Base-by-base conservation (phyloP, 2,329 filamentous ascomycete genomes). In the Diaporthe ilicicola region DNA sequence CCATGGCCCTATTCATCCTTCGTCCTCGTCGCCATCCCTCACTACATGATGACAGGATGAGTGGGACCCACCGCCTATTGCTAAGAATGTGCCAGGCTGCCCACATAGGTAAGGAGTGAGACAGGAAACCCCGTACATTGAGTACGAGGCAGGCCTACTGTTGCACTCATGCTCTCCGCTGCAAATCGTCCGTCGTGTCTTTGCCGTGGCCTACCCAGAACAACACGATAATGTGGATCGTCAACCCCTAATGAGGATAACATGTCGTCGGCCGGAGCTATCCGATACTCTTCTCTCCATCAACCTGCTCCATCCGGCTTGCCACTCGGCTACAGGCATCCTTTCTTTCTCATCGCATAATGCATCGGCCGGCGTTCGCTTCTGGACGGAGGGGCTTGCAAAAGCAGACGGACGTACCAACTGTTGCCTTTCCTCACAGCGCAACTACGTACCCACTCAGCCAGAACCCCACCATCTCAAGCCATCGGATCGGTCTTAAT, bases 1-100 rank as follows among this genome's bases (percentile, higher is more conserved):
- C 19, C 59, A n/a, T 62, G 59, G 59, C 59, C 59, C 59, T 62
- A 62, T 62, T 62, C 59, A 62, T 62, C 59, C 59, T 62, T 62
- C 59, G 59, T 62, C 42, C 22, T 48, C 24, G 46, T 62, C 42
- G 42, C 59, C 27, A 34, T 48, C 59, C 29, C 19, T 34, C 42
- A n/a, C 42, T 22, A 42, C 32, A 62, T 62, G 59, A 48, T 48
- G 56, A 62, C 56, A 62, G 56, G 56, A 62, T 62, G 39, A 62
- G 42, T 34, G 32, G 42, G 59, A 24, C 59, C 59, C 59, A 62
- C 59, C 27, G 15, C 39, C 13, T 2, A 8, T 32, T 62, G 27
- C 56, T 62, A 62, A 62, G 39, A 62, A 62, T 32, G 54, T 59
- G 27, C 42, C 42, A 34, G 15, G 22, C 42, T 15, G 13, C 37